Base-by-base conservation (phyloP, 2,329 filamentous ascomycete genomes). In the Colletotrichum lupini region DNA sequence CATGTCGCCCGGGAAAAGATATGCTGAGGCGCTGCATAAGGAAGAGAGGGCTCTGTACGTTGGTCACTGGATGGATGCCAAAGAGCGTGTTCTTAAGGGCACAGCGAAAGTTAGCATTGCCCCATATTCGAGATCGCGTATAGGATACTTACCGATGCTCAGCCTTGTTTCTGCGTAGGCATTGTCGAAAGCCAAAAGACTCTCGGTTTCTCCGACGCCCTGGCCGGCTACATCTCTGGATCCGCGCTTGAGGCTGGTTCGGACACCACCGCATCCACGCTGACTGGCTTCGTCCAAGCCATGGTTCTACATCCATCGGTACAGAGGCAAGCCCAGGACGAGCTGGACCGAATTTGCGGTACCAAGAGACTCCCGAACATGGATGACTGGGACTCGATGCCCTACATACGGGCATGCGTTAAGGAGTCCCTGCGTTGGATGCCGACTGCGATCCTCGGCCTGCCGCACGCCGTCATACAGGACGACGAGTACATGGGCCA, bases 381-480 rank as follows among this genome's bases (percentile, higher is more conserved):
- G 74, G 76, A 82, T 0, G 87, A 89, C 74, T 80, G 82, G 60
- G 75, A 78, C 2, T 77, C 82, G 5, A 79, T 89, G 2, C 87
- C 85, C 0, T 89, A 89, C 72, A 80, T 87, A n/a, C 78, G 82
- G n/a, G 82, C 81, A 37, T 80, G 83, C 24, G 79, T 87, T 60
- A 87, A 88, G 67, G 87, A 89, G 75, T 79, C 77, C 16, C 77
- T 85, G 53, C 80, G 87, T 5, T 88, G 86, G 85, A 83, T 85
- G 77, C 84, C 86, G 1, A 81, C 81, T 0, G 77, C 78, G 0
- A 80, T 82, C 14, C 69, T 88, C 3, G 73, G 63, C 1, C 14
- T 87, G 1, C 79, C 83, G 0, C 83, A 86, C 68, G 77, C 80
- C 1, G 82, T 85, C 1, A 77, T 79, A 3, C 80, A 73, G 24